Percentiles rank a stretch among this genome's conserved stretches.
Evolutionary conservation across 169 alveolate species (phyloP).

Genomic region (Plasmodium yoelii): DNA sequence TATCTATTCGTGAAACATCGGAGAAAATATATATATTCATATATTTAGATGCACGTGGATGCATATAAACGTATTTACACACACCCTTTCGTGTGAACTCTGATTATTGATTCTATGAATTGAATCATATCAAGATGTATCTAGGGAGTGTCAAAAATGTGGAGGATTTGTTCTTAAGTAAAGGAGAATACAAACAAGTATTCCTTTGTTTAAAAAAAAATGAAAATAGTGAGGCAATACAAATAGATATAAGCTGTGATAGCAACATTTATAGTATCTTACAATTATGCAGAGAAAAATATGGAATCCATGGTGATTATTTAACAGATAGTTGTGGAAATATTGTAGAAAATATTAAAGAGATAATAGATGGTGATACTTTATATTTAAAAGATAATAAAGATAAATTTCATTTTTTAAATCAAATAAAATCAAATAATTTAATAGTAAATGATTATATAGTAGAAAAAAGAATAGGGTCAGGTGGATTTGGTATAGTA

Average conservation of each 20-base stretch:
- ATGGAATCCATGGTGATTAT: slow-evolving; percentile 50
- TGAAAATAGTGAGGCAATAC: slow-evolving; percentile 46
- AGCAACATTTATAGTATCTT: slow-evolving; percentile 44
- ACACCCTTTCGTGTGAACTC: not conserved
- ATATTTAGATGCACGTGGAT: not conserved
- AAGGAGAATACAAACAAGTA: slow-evolving; percentile 70
- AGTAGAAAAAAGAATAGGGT: slow-evolving; percentile 65
- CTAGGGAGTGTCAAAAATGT: slow-evolving; percentile 24
- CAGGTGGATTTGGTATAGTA: slow-evolving; percentile 75
- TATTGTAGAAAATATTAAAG: slow-evolving; percentile 49
- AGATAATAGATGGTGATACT: slow-evolving; percentile 71
- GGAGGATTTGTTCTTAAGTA: slow-evolving; percentile 35
- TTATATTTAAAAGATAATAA: slow-evolving; percentile 50
- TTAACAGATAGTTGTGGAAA: slow-evolving; percentile 58
- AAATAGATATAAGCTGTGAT: slow-evolving; percentile 55
- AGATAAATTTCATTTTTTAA: slow-evolving; percentile 1
- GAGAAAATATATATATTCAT: too few species aligned
- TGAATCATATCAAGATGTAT: slow-evolving; percentile 12
- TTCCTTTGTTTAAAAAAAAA: slow-evolving; percentile 33
- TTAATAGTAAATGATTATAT: slow-evolving; percentile 68
- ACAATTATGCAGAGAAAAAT: slow-evolving; percentile 67
- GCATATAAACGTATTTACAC: not conserved
- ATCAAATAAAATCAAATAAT: slow-evolving; percentile 37
- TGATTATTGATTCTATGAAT: not conserved
- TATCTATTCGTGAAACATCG: too few species aligned